phyloP scores from a whole-genome alignment of 2,329 filamentous ascomycete species.

The Monosporascus cannonballus region DNA sequence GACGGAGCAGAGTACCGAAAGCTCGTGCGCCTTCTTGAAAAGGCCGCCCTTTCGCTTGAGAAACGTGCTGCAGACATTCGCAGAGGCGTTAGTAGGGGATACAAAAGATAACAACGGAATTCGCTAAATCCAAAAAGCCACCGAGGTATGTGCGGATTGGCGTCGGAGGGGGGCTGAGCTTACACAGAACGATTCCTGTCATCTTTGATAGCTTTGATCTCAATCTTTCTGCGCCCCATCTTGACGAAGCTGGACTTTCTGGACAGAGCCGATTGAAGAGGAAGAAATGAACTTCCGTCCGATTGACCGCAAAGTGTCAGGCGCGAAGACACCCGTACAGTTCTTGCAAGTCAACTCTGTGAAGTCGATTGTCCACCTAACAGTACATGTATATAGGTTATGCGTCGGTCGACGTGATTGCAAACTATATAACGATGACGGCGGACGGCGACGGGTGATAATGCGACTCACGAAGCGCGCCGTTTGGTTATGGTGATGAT shows the following conservation, averaged over 20 bases:
- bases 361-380: neutral
- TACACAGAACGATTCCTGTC: conserved; percentile 97
- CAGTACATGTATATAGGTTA: neutral
- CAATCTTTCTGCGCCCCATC: conserved; percentile 99
- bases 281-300: neutral
- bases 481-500: neutral
- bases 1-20: conserved; percentile 95
- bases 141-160: neutral
- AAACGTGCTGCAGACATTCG: conserved; percentile 64
- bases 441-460: too few species aligned
- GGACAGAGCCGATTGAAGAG: conserved; percentile 2
- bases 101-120: conserved; percentile 1
- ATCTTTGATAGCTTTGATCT: conserved; percentile 99
- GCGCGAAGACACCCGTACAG: neutral
- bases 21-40: conserved; percentile 99
- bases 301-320: neutral
- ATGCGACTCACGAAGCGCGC: neutral
- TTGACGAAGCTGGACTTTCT: conserved; percentile 20
- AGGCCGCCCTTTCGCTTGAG: conserved; percentile 97
- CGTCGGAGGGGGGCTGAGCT: conserved; percentile 30
- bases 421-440: neutral
- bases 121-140: neutral
- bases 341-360: neutral
- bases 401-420: neutral
- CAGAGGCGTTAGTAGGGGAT: conserved; percentile 10